Conservation (phyloP, 2,329 filamentous ascomycete species). For the Alternaria arbusti region DNA sequence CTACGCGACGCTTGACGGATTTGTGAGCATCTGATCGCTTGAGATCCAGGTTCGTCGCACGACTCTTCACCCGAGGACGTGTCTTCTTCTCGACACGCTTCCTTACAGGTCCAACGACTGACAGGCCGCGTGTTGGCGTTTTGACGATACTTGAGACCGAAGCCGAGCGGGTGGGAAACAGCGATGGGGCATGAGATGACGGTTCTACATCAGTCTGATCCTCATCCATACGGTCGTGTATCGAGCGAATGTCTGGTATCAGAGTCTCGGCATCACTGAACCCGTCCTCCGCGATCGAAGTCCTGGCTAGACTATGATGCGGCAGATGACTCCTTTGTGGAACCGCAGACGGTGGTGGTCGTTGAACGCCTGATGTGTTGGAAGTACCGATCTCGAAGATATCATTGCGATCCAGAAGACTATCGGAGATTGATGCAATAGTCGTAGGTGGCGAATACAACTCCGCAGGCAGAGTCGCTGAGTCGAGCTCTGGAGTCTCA, state of each 20-base stretch:
- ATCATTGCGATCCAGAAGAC: neutral
- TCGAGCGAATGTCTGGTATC: constrained; percentile 28
- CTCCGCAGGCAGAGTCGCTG: constrained; percentile 19
- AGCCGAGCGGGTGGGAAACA: constrained; percentile 18
- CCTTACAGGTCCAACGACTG: constrained; percentile 34
- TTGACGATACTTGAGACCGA: constrained; percentile 37
- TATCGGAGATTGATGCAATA: neutral
- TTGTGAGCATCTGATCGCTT: constrained; percentile 35
- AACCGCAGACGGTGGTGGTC: neutral
- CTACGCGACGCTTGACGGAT: constrained; percentile 27
- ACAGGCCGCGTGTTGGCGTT: constrained; percentile 38
- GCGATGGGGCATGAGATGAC: constrained; percentile 12
- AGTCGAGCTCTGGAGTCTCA: constrained; percentile 28
- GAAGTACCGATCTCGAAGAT: constrained; percentile 38
- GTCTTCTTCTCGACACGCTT: constrained; percentile 25
- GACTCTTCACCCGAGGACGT: constrained; percentile 18
- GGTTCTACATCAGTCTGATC: constrained; percentile 29
- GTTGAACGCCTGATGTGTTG: constrained; percentile 24
- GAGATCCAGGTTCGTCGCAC: constrained; percentile 14
- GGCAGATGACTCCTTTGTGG: neutral
- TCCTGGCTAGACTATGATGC: neutral
- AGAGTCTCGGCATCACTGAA: constrained; percentile 41
- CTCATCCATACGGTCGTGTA: constrained; percentile 19
- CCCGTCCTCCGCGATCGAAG: constrained; percentile 31
- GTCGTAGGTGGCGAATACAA: constrained; percentile 19